A percentile compares a stretch with the other conserved stretches of the same genome.
Conservation (phyloP, 306 rosid genomes). For the Quercus rubra region DNA sequence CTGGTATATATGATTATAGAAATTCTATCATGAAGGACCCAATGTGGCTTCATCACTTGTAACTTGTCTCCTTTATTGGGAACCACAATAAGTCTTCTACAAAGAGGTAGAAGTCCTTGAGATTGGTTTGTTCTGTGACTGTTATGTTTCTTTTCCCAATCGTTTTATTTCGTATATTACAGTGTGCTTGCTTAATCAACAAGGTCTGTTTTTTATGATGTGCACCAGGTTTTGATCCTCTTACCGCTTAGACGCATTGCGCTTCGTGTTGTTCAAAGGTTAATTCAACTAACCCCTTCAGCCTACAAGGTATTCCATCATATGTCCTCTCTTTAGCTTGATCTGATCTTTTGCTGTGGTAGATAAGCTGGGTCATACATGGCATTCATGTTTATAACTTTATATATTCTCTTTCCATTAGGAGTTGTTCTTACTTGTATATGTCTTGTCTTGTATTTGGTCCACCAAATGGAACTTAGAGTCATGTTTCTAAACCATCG, state of each 20-base stretch:
- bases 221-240: conserved; percentile 72
- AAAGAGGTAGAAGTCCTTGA: not conserved
- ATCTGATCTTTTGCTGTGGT: not conserved
- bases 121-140: not conserved
- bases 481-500: not conserved
- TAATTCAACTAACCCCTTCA: conserved; percentile 76
- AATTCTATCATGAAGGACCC: not conserved
- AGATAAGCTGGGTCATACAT: not conserved
- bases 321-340: conserved; percentile 1
- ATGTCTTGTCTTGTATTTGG: not conserved
- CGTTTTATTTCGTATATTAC: not conserved
- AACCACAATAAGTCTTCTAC: not conserved
- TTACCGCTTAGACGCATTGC: conserved; percentile 72
- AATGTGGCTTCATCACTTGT: not conserved
- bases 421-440: not conserved
- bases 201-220: not conserved
- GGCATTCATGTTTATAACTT: not conserved
- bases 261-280: conserved; percentile 77
- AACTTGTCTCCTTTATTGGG: not conserved
- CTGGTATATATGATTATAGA: not conserved
- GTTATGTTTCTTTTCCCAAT: not conserved
- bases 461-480: not conserved
- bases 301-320: conserved; percentile 56
- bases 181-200: not conserved
- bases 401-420: not conserved